Percentiles rank a stretch among this genome's conserved stretches.
Conservation (phyloP, 2,329 filamentous ascomycete species). For the Aspergillus fructus region DNA sequence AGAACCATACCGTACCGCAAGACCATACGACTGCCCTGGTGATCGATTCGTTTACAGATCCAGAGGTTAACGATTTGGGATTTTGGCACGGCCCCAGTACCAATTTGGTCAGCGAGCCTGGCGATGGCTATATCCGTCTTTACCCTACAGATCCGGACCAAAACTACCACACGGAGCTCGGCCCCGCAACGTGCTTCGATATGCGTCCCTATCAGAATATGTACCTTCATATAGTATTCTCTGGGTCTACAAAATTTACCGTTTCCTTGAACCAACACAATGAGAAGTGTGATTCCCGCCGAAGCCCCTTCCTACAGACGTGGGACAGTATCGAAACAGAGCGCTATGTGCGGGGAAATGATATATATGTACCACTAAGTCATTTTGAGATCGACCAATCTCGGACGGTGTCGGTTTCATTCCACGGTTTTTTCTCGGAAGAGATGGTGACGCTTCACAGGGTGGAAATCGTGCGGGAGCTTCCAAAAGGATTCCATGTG, state of each 20-base stretch:
- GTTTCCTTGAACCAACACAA: constrained; percentile 69
- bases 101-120: constrained; percentile 53
- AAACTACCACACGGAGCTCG: constrained; percentile 61
- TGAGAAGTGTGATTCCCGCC: constrained; percentile 53
- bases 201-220: constrained; percentile 54
- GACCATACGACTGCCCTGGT: constrained; percentile 33
- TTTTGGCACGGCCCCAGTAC: constrained; percentile 69
- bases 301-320: constrained; percentile 64
- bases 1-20: background rate
- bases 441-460: constrained; percentile 53
- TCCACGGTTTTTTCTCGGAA: constrained; percentile 63
- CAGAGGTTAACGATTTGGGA: constrained; percentile 57
- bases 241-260: constrained; percentile 62
- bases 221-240: constrained; percentile 66
- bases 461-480: constrained; percentile 60
- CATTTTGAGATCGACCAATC: constrained; percentile 65
- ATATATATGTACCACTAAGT: constrained; percentile 66
- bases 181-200: constrained; percentile 54
- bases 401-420: constrained; percentile 58
- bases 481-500: constrained; percentile 54
- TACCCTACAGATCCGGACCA: constrained; percentile 61
- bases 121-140: constrained; percentile 55
- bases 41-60: constrained; percentile 60
- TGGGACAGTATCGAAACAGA: constrained; percentile 67
- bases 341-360: constrained; percentile 54